Evolutionary conservation across 805 yeast species (phyloP), one percentile per base, ranked within the genome.

Genomic region (Saturnispora dispora): DNA sequence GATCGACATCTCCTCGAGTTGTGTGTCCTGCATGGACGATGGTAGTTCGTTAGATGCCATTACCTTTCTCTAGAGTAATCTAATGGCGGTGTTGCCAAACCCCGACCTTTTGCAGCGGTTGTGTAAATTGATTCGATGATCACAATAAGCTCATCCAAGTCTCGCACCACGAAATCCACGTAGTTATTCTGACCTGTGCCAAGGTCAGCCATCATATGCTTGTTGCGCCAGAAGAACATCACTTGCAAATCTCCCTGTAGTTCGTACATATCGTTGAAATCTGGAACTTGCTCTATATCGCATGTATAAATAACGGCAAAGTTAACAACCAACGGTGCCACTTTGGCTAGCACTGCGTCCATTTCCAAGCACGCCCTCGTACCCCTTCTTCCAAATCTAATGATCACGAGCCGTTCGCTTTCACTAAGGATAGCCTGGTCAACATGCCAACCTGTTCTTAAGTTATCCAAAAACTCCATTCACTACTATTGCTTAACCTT

Each of bases 121-220:
- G 96, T 69, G 66, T 85, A 93, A 0, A 91, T 80, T 0, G 90
- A 83, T 62, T 93, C 99, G 10, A 93, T 70, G 30, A 93, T 85
- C 65, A 91, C 98, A 20, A 93, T 85, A 73, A 93, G 68, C 58
- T 89, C 97, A 64, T 91, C 96, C 54, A 84, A 82, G 63, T 87
- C 87, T 41, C 79, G 82, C 22, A 85, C 64, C 11, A 80, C 74
- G 67, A 91, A 91, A 62, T 88, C 89, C 71, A 93, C 71, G 72
- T 93, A 91, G 72, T 93, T 93, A 68, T 93, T 93, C 64, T 93
- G 89, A 32, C 99, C 99, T 0, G 98, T 93, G 2, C 99, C 99
- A 66, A 90, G 89, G 71, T 93, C 99, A 68, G 96, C 88, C 95
- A 93, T 82, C 95, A 91, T 90, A 66, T 91, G 98, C 65, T 88